Conservation (phyloP, 1,139 yeast genomes). For the Protomyces macrosporus region DNA sequence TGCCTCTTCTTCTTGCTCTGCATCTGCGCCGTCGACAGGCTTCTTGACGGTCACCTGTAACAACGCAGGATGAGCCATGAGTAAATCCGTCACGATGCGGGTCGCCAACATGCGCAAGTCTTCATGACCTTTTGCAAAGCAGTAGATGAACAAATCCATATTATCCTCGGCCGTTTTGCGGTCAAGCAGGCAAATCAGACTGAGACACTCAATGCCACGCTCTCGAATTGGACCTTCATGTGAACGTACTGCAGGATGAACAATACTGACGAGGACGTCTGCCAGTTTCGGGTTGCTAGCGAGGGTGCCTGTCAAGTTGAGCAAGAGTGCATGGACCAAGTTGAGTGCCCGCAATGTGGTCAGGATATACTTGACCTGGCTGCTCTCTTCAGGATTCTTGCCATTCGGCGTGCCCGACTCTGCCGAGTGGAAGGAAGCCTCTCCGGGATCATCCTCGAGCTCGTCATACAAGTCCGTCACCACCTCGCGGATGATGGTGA, state of each 20-base stretch:
- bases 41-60: conserved; percentile 62
- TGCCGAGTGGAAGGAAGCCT: conserved; percentile 54
- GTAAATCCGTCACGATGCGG: conserved; percentile 68
- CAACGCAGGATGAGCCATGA: conserved; percentile 67
- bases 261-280: conserved; percentile 68
- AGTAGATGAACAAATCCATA: conserved; percentile 57
- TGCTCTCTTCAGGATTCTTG: conserved; percentile 45
- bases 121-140: conserved; percentile 58
- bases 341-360: conserved; percentile 56
- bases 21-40: conserved; percentile 46
- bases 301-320: conserved; percentile 57
- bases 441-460: conserved; percentile 41
- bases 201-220: conserved; percentile 69
- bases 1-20: conserved; percentile 14
- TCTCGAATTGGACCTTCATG: conserved; percentile 57
- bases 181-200: conserved; percentile 72
- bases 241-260: conserved; percentile 74
- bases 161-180: conserved; percentile 56
- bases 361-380: conserved; percentile 37
- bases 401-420: conserved; percentile 38
- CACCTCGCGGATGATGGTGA: conserved; percentile 77
- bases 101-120: conserved; percentile 57
- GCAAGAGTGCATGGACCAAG: conserved; percentile 66
- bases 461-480: conserved; percentile 76
- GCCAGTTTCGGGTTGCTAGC: conserved; percentile 62